phyloP scores from a whole-genome alignment of 2,329 filamentous ascomycete genomes.

The Botrytis byssoidea region DNA sequence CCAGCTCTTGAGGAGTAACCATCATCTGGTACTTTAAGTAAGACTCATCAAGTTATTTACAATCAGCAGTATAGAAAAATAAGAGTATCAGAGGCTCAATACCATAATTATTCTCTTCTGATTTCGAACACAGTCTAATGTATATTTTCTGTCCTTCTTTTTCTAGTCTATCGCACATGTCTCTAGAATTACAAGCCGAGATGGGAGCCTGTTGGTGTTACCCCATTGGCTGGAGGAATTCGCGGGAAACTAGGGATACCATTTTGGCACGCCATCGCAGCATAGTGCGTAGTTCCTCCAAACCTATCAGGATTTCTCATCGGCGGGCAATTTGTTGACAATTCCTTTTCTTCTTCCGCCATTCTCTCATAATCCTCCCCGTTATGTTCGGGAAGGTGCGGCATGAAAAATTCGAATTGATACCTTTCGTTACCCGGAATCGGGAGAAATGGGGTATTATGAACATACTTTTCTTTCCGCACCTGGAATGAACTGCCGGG shows the following conservation, averaged over 20 bases:
- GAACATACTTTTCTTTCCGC: background rate
- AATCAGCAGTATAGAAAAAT: background rate
- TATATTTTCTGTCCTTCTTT: background rate
- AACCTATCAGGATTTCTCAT: background rate
- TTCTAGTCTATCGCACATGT: background rate
- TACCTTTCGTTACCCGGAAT: background rate
- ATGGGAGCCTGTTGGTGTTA: background rate
- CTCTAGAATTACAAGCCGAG: background rate
- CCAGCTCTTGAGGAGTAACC: background rate
- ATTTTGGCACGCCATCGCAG: background rate
- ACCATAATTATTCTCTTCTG: background rate
- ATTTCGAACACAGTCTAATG: background rate
- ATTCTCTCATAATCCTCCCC: fast-evolving
- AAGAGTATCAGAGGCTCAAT: too few species aligned
- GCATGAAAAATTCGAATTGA: background rate
- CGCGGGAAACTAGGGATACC: too few species aligned
- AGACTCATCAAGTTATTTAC: background rate
- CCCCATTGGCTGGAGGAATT: background rate
- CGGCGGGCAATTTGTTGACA: background rate
- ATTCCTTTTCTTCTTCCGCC: background rate
- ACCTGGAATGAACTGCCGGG: background rate
- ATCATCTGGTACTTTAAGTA: background rate
- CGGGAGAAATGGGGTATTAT: background rate
- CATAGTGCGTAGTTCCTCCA: background rate
- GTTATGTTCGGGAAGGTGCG: background rate